phyloP scores from a whole-genome alignment of 805 yeast species.

The Wickerhamiella shivajii region DNA sequence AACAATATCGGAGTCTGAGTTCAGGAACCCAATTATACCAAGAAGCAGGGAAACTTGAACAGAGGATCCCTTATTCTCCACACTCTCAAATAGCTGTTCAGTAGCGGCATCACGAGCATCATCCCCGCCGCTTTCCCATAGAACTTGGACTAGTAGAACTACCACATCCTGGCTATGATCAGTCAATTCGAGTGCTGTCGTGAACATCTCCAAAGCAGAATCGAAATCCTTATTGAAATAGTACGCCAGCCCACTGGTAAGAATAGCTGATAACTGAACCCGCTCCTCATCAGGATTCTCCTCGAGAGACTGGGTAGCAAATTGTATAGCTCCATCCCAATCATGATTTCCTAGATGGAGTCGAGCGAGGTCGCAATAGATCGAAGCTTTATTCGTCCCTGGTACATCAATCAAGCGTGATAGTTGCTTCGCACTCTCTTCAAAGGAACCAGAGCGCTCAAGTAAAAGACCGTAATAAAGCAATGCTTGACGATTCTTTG shows the following conservation, averaged over 20 bases:
- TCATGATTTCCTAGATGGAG: conserved; percentile 45
- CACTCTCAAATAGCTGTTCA: conserved; percentile 60
- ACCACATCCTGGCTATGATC: conserved; percentile 53
- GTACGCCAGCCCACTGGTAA: conserved; percentile 56
- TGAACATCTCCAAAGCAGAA: conserved; percentile 52
- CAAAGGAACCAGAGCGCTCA: conserved; percentile 59
- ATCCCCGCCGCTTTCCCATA: conserved; percentile 60
- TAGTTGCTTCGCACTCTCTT: conserved; percentile 30
- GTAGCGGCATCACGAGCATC: conserved; percentile 71
- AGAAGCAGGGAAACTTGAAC: conserved; percentile 53
- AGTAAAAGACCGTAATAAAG: conserved; percentile 22
- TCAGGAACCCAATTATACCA: conserved; percentile 65
- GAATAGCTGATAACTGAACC: conserved; percentile 35
- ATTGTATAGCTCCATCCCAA: conserved; percentile 44
- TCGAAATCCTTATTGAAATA: conserved; percentile 53
- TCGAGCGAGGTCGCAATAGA: conserved; percentile 44
- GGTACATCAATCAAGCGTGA: background rate
- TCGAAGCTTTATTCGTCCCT: conserved; percentile 1
- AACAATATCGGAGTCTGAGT: conserved; percentile 39
- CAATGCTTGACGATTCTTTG: conserved; percentile 19
- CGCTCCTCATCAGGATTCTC: conserved; percentile 26
- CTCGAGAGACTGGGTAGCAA: conserved; percentile 41
- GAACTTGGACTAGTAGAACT: conserved; percentile 59
- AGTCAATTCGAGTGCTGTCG: conserved; percentile 40
- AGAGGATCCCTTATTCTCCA: conserved; percentile 51